These are phyloP conservation scores for Psidium friedrichsthalianum DNA, from an alignment of 345 rosid species.

Conservation along the genomic window DNA sequence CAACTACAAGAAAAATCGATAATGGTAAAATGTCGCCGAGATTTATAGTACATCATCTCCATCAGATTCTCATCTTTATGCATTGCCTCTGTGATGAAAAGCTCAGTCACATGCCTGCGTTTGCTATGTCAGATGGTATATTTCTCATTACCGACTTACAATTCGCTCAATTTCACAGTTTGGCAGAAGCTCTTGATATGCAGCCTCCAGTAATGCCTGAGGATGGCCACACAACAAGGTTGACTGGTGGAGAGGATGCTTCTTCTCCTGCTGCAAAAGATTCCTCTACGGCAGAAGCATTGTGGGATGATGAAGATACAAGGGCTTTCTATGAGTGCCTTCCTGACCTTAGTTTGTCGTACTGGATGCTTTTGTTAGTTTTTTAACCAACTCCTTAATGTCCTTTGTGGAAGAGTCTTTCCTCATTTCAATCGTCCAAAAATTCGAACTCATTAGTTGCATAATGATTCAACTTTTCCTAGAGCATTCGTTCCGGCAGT, in stretches of 20 bases:
- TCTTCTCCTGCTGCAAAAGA: conserved; percentile 72
- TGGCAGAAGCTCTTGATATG: conserved; percentile 98
- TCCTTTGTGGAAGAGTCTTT: neutral
- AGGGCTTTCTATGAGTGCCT: conserved; percentile 89
- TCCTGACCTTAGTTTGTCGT: conserved; percentile 84
- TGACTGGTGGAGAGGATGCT: conserved; percentile 74
- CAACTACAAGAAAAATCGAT: neutral
- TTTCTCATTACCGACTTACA: neutral
- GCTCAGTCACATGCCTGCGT: neutral
- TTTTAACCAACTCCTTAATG: neutral
- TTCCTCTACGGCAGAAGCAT: conserved; percentile 56
- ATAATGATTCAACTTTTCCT: conserved; percentile 14
- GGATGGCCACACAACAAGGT: conserved; percentile 92
- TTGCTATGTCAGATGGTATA: neutral
- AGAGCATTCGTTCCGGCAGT: conserved; percentile 99
- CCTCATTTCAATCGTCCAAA: neutral
- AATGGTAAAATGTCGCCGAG: neutral
- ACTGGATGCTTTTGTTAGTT: neutral
- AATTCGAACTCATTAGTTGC: neutral
- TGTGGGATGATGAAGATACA: conserved; percentile 98
- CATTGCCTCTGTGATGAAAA: neutral
- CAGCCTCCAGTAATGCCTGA: conserved; percentile 98
- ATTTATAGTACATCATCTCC: neutral
- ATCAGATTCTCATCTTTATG: neutral
- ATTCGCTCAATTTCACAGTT: conserved; percentile 27